Conservation (phyloP, 768 basidiomycete genomes). For the Cystofilobasidium capitatum region DNA sequence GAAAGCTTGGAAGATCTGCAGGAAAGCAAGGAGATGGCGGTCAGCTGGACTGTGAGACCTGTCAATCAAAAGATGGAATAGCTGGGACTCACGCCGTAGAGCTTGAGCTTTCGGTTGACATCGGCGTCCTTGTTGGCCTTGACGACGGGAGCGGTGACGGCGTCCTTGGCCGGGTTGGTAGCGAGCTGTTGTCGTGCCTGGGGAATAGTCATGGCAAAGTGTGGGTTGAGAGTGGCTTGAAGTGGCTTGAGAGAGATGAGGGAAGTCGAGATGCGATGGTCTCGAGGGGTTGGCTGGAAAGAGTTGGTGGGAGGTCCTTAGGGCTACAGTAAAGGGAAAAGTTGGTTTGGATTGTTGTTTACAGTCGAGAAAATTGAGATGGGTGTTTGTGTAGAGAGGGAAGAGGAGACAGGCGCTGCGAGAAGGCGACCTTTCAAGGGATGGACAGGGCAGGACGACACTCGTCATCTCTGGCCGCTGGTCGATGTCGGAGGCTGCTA, state of each 20-base stretch:
- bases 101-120: constrained; percentile 70
- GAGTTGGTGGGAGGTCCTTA: not conserved
- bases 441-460: not conserved
- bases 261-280: not conserved
- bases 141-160: constrained; percentile 61
- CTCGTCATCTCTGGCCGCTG: no score
- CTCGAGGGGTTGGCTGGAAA: not conserved
- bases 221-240: not conserved
- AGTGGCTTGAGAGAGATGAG: not conserved
- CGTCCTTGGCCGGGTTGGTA: constrained; percentile 41
- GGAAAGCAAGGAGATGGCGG: not conserved
- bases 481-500: not conserved
- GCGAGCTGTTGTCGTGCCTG: constrained; percentile 7
- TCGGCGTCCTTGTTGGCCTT: constrained; percentile 57
- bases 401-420: not conserved
- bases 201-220: constrained; percentile 2
- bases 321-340: constrained; percentile 6
- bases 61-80: not conserved
- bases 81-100: constrained; percentile 52
- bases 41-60: not conserved
- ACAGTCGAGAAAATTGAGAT: constrained; percentile 5
- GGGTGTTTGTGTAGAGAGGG: constrained; percentile 2
- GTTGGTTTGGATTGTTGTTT: not conserved
- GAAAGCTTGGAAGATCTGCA: constrained; percentile 58
- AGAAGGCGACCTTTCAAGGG: constrained; percentile 10